phyloP scores from a whole-genome alignment of 108 stramenopile genomes.

The Epithemia pelagica region DNA sequence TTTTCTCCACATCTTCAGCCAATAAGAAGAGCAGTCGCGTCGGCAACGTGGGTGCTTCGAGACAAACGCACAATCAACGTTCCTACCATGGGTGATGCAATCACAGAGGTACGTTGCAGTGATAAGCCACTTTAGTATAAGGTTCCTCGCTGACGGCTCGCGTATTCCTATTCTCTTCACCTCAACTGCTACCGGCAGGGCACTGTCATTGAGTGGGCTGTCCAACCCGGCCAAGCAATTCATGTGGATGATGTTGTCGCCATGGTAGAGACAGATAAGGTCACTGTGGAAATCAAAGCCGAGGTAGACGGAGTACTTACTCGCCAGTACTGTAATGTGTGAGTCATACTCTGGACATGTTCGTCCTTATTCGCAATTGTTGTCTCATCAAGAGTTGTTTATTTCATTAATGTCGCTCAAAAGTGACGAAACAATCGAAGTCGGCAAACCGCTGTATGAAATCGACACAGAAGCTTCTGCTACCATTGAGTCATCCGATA shows the following conservation, averaged over 20 bases:
- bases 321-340: slow-evolving; percentile 63
- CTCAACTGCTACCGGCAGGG: slow-evolving; percentile 46
- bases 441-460: slow-evolving; percentile 69
- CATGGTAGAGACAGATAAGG: slow-evolving; percentile 89
- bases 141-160: background rate
- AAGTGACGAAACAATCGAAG: slow-evolving; percentile 78
- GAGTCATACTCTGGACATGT: too few relatives aligned
- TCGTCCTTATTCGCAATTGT: background rate
- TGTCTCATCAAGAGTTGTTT: background rate
- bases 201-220: slow-evolving; percentile 85
- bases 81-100: slow-evolving; percentile 79
- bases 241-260: slow-evolving; percentile 81
- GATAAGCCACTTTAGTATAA: background rate
- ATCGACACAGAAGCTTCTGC: slow-evolving; percentile 64
- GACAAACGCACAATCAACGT: slow-evolving; percentile 64
- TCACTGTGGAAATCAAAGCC: slow-evolving; percentile 90
- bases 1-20: too few relatives aligned
- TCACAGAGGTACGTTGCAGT: slow-evolving; percentile 49
- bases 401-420: slow-evolving; percentile 1
- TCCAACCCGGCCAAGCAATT: slow-evolving; percentile 58
- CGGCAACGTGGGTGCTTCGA: slow-evolving; percentile 23
- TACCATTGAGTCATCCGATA: slow-evolving; percentile 21
- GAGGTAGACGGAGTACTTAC: slow-evolving; percentile 67
- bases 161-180: too few relatives aligned
- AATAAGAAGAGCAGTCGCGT: slow-evolving; percentile 14